These are phyloP conservation scores for Cordia subcordata DNA, from an alignment of 257 asterid genomes.

Conservation along the genomic window DNA sequence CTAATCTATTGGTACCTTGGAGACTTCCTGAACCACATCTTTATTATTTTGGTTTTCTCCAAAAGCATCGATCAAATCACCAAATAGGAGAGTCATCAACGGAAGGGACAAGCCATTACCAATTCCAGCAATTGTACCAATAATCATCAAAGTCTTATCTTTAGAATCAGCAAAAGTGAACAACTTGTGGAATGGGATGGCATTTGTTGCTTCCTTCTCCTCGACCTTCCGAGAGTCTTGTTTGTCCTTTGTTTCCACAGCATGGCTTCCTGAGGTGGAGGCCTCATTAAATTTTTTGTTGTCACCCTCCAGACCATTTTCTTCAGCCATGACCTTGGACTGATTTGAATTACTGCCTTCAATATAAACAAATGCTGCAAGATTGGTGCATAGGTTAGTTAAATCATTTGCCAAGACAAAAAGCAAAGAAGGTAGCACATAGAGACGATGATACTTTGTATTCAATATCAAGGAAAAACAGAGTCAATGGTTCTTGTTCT, in stretches of 20 bases:
- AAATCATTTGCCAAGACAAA: neutral
- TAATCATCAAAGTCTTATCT: slow-evolving; percentile 55
- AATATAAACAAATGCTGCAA: neutral
- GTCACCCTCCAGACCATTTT: slow-evolving; percentile 13
- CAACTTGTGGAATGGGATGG: slow-evolving; percentile 67
- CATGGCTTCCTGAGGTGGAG: slow-evolving; percentile 16
- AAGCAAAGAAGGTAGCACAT: no score
- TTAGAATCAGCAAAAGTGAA: slow-evolving; percentile 56
- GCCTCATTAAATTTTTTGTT: slow-evolving; percentile 27
- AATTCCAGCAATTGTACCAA: slow-evolving; percentile 60
- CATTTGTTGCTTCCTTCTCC: slow-evolving; percentile 14
- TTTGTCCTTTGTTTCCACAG: slow-evolving; percentile 9
- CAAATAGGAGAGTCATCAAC: slow-evolving; percentile 70
- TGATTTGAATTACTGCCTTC: neutral
- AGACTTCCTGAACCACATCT: slow-evolving; percentile 39
- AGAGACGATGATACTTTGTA: no score
- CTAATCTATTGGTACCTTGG: slow-evolving; percentile 51
- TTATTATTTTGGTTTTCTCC: slow-evolving; percentile 26
- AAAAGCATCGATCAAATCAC: slow-evolving; percentile 63
- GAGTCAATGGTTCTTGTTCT: no score
- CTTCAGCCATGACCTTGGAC: slow-evolving; percentile 6
- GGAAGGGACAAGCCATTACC: slow-evolving; percentile 69
- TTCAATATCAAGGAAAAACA: no score
- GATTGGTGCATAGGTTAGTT: neutral
- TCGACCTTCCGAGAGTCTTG: slow-evolving; percentile 9